phyloP scores from a whole-genome alignment of 2,329 filamentous ascomycete species.

The Aciculosporium take region DNA sequence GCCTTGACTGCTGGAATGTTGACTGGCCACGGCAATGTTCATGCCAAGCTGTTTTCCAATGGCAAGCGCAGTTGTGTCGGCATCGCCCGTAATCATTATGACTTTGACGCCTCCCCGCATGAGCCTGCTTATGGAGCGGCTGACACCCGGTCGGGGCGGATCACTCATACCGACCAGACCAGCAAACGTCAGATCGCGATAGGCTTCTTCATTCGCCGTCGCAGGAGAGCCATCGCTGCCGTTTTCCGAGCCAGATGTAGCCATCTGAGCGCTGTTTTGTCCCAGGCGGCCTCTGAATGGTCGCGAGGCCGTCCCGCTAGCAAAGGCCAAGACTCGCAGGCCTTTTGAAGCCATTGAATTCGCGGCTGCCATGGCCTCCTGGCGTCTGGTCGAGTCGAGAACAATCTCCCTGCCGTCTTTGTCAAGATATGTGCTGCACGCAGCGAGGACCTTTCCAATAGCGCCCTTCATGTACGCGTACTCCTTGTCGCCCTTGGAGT shows the following conservation, averaged over 20 bases:
- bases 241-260: constrained; percentile 32
- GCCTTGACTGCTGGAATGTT: constrained; percentile 38
- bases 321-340: constrained; percentile 82
- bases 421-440: constrained; percentile 83
- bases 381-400: constrained; percentile 59
- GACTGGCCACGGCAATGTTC: constrained; percentile 49
- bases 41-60: constrained; percentile 95
- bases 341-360: constrained; percentile 81
- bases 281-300: constrained; percentile 26
- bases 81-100: constrained; percentile 98
- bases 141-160: constrained; percentile 79
- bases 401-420: constrained; percentile 76
- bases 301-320: constrained; percentile 58
- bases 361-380: constrained; percentile 65
- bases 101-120: constrained; percentile 93
- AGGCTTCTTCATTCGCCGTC: constrained; percentile 52
- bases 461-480: constrained; percentile 93
- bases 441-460: constrained; percentile 69
- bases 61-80: constrained; percentile 83
- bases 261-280: constrained; percentile 29
- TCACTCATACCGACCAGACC: constrained; percentile 96
- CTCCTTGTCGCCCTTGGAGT: constrained; percentile 49
- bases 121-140: constrained; percentile 72
- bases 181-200: constrained; percentile 73
- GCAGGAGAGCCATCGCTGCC: constrained; percentile 25